Conservation (phyloP, 2,329 filamentous ascomycete genomes). For the Alternaria incomplexa region DNA sequence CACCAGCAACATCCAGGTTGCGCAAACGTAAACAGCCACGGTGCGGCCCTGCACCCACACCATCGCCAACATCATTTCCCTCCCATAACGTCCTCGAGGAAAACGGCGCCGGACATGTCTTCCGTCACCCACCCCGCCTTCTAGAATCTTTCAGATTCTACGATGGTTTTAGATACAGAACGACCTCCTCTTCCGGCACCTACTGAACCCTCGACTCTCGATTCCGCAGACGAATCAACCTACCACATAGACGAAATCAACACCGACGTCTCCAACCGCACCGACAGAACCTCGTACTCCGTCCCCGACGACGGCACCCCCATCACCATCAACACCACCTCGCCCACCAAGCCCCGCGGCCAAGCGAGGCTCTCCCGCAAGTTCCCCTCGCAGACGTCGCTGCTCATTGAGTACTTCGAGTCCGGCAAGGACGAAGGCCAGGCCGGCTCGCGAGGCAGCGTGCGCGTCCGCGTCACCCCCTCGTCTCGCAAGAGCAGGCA, state of each 20-base stretch:
- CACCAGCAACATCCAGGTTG: slow-evolving; percentile 21
- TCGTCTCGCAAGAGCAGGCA: slow-evolving; percentile 58
- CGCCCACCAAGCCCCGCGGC: slow-evolving; percentile 68
- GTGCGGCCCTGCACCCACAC: slow-evolving; percentile 18
- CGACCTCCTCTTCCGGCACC: slow-evolving; percentile 76
- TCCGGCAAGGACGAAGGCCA: slow-evolving; percentile 70
- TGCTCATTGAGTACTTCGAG: slow-evolving; percentile 96
- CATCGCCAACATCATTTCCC: slow-evolving; percentile 1
- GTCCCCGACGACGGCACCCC: slow-evolving; percentile 87
- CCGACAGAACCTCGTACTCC: slow-evolving; percentile 75
- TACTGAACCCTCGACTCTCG: slow-evolving; percentile 72
- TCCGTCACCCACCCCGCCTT: slow-evolving; percentile 30
- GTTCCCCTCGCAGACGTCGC: slow-evolving; percentile 78
- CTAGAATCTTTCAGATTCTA: slow-evolving; percentile 40
- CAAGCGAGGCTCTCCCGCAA: slow-evolving; percentile 53
- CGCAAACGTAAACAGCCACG: slow-evolving; percentile 35
- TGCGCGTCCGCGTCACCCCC: slow-evolving; percentile 80
- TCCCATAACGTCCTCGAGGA: slow-evolving; percentile 14
- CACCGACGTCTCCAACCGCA: slow-evolving; percentile 71
- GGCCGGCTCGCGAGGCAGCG: slow-evolving; percentile 76
- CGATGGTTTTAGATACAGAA: slow-evolving; percentile 54
- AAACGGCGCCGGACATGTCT: slow-evolving; percentile 38
- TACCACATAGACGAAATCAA: slow-evolving; percentile 60
- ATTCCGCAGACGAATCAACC: slow-evolving; percentile 61
- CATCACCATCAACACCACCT: slow-evolving; percentile 83